phyloP scores from a whole-genome alignment of 2,329 filamentous ascomycete species.

The Ceratocystis destructans region DNA sequence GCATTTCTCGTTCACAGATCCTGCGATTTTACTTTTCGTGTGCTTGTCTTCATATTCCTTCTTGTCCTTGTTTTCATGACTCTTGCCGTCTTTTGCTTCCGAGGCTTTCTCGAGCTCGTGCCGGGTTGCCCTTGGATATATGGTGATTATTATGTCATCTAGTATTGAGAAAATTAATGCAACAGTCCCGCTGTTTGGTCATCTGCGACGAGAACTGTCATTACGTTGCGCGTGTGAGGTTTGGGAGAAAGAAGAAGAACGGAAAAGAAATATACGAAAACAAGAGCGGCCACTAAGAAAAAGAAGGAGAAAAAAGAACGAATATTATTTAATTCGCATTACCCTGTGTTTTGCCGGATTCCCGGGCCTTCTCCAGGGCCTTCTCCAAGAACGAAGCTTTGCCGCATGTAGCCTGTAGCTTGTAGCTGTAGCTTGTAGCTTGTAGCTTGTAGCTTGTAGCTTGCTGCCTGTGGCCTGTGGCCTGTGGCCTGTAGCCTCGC shows the following conservation, averaged over 20 bases:
- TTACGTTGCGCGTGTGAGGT: neutral
- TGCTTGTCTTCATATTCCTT: neutral
- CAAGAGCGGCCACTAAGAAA: neutral
- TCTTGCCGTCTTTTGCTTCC: neutral
- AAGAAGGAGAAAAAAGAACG: neutral
- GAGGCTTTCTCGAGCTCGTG: neutral
- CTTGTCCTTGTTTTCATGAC: neutral
- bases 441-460: too few relatives aligned
- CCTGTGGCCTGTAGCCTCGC: neutral
- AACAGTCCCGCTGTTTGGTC: neutral
- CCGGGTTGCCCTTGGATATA: neutral
- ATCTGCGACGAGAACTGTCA: neutral
- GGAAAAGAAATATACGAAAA: neutral
- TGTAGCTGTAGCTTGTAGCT: neutral
- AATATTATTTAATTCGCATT: neutral
- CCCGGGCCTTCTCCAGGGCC: neutral
- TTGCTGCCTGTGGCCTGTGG: neutral
- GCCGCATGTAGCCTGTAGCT: neutral
- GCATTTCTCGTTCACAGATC: constrained; percentile 9
- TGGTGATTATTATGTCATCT: constrained; percentile 6
- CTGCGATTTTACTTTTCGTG: neutral
- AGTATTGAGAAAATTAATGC: constrained; percentile 2
- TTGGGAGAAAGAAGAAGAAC: neutral
- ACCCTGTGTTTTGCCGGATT: neutral
- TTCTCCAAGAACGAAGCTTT: neutral